These are phyloP conservation scores for Pyronema domesticum DNA, from an alignment of 495 filamentous ascomycete genomes.

Conservation along the genomic window DNA sequence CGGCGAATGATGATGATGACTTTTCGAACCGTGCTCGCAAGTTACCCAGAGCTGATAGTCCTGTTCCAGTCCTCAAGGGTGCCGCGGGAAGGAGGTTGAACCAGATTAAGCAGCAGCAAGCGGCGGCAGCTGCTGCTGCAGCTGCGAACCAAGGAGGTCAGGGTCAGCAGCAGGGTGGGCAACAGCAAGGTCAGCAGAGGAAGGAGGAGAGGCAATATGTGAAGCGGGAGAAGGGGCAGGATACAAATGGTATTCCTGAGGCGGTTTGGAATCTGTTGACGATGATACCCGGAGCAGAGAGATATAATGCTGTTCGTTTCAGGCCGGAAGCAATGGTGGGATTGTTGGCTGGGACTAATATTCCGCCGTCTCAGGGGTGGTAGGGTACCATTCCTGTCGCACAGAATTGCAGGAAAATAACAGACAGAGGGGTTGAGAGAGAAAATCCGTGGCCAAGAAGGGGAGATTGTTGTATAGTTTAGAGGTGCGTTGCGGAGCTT, in stretches of 20 bases:
- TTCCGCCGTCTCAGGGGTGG: neutral
- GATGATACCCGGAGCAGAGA: conserved; percentile 59
- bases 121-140: conserved; percentile 6
- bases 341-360: conserved; percentile 31
- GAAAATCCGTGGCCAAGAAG: too few relatives aligned
- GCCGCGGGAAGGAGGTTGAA: conserved; percentile 65
- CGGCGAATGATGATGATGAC: conserved; percentile 18
- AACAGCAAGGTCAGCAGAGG: conserved; percentile 7
- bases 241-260: conserved; percentile 42
- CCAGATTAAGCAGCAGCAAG: conserved; percentile 45
- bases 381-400: too few relatives aligned
- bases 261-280: conserved; percentile 66
- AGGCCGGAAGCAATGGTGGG: conserved; percentile 53
- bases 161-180: conserved; percentile 9
- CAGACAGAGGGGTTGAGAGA: neutral
- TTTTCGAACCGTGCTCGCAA: conserved; percentile 51
- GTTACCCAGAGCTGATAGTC: conserved; percentile 61
- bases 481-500: too few relatives aligned
- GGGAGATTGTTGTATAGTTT: too few relatives aligned
- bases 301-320: conserved; percentile 50
- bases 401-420: neutral
- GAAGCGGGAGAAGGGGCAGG: too few relatives aligned
- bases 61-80: conserved; percentile 47
- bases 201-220: conserved; percentile 16
- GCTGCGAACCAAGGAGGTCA: conserved; percentile 3